These are phyloP conservation scores for Gnomoniopsis smithogilvyi DNA, from an alignment of 2,329 filamentous ascomycete genomes.

Conservation along the genomic window DNA sequence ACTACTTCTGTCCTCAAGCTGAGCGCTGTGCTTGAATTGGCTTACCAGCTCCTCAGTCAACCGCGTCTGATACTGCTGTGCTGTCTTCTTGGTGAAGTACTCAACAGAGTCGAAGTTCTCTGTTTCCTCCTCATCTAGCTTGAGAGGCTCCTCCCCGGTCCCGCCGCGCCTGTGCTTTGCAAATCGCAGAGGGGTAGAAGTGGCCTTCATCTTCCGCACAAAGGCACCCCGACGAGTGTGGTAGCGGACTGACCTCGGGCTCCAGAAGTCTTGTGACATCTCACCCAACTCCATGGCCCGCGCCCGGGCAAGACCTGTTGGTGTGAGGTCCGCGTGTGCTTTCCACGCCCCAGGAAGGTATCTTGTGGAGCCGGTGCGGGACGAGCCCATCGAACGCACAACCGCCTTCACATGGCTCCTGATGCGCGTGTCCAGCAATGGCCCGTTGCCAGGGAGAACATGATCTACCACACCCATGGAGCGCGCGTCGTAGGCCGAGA, in stretches of 20 bases:
- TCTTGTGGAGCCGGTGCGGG: conserved; percentile 1
- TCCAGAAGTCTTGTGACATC: conserved; percentile 42
- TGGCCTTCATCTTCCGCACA: conserved; percentile 35
- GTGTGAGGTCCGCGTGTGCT: conserved; percentile 29
- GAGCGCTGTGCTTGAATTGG: neutral
- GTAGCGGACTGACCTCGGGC: conserved; percentile 32
- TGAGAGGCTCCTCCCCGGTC: conserved; percentile 5
- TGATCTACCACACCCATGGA: conserved; percentile 36
- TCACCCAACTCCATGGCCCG: conserved; percentile 35
- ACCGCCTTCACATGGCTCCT: conserved; percentile 31
- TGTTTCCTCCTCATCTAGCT: conserved; percentile 33
- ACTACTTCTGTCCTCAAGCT: neutral
- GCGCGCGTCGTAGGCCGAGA: conserved; percentile 35
- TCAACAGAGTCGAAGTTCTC: conserved; percentile 33
- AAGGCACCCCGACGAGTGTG: conserved; percentile 36
- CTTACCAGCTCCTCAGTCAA: neutral
- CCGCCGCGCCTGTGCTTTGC: conserved; percentile 31
- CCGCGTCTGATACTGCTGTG: neutral
- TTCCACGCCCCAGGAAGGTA: conserved; percentile 30
- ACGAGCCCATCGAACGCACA: conserved; percentile 16
- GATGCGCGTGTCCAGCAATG: conserved; percentile 32
- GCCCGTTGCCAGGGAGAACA: conserved; percentile 31
- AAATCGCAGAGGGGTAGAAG: conserved; percentile 36
- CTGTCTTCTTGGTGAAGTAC: conserved; percentile 18
- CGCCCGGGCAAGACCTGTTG: conserved; percentile 28